Evolutionary conservation across 768 basidiomycete genomes (phyloP), one percentile per base, ranked within the genome.

Genomic region (Pleurotus platypus): DNA sequence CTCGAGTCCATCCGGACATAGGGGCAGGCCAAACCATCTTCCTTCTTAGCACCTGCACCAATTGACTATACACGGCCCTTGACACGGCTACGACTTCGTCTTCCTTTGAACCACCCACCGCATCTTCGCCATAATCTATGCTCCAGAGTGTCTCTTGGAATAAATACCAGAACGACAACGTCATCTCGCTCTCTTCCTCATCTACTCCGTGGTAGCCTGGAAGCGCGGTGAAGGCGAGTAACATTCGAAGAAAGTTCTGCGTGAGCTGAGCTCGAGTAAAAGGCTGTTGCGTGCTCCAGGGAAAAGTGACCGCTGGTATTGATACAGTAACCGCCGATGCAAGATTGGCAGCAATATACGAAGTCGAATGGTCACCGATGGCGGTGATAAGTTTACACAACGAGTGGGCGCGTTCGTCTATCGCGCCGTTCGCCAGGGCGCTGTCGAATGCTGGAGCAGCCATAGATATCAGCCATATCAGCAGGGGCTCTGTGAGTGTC

Each of bases 111-210:
- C 69, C 72, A 8, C 75, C 76, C 35, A 61, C 55, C 24, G 65
- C 60, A 20, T 61, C 55, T 22, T 63, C 60, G 64, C 75, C 68
- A 26, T 74, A 61, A 49, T 88, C 85, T 11, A 78, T 78, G 37
- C 74, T 78, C 90, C 90, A 93, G 22, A 93, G 68, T 1, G 91
- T 84, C 66, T 98, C 94, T 69, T 96, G 94, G 57, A 96, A 81
- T 40, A 92, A 74, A 61, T 92, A 95, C 89, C 95, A 96, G 64
- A 95, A 95, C 1, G 84, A 84, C 2, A 96, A 79, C 2, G 89
- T 89, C 77, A 88, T 80, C 70, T 95, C 92, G 63, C 90, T 94
- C 65, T 90, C 87, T 49, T 92, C 89, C 67, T 95, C 94, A 47
- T 95, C 93, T 0, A 82, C 79, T 1, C 89, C 90, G 64, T 87